Base-by-base conservation (phyloP, 78 protist genomes). In the Cavenderia fasciculata region DNA sequence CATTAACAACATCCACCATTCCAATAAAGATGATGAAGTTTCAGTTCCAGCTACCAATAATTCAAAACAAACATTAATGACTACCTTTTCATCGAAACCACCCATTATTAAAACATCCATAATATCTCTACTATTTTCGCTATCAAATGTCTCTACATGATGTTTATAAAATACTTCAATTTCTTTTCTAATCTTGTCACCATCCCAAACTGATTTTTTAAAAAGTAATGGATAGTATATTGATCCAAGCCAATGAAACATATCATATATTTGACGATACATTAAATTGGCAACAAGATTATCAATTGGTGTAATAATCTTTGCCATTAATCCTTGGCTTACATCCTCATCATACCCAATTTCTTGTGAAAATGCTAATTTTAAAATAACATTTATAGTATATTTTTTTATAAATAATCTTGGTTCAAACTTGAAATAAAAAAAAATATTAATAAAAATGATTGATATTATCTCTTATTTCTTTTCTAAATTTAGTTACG, bases 1-100 rank as follows among this genome's bases (percentile, higher is more conserved):
- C 25, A 82, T 51, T 3, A 27, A 56, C 18, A 82, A 38, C 10
- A 29, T 31, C 31, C 49, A 68, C 78, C 78, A 82, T 43, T 82
- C 72, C 1, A 82, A 10, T 51, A 70, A 56, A 16, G 54, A 51
- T 23, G 71, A 36, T n/a, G 59, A 12, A 10, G 88, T 79, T 23
- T 79, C 88, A 12, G 41, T 79, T n/a, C 69, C 74, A 44, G 88
- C 88, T n/a, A 79, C 14, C 56, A 79, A 44, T 10, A 79, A 79
- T 19, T 79, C 88, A 54, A 57, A 34, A 7, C 70, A 21, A 18
- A 68, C 74, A 68, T 82, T 31, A 11, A 56, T 34, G 33, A 68
- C 33, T 29, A 41, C 25, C n/a, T 63, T 66, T 2, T 69, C 78
- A 27, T 59, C 23, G 29, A 63, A 66, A 27, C 44, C 51, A 2